Percentiles rank a stretch among this genome's conserved stretches.
Evolutionary conservation across 2,329 filamentous ascomycete genomes (phyloP).

Genomic region (Madurella fahalii): DNA sequence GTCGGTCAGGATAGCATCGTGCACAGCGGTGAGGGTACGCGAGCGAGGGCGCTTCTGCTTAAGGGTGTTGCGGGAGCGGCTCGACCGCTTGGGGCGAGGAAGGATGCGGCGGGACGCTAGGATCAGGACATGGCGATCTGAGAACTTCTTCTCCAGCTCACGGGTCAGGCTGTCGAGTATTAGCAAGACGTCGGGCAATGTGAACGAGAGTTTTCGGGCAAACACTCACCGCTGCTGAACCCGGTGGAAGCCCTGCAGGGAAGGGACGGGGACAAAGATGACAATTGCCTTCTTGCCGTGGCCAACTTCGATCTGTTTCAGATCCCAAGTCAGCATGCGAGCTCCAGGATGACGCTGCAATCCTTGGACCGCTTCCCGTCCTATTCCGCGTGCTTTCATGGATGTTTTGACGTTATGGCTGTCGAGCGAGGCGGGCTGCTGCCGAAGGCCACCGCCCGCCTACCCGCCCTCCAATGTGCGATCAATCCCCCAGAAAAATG

Average conservation of each 20-base stretch:
- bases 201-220: neutral
- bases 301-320: constrained; percentile 94
- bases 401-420: constrained; percentile 26
- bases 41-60: constrained; percentile 98
- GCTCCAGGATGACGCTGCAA: constrained; percentile 58
- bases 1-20: constrained; percentile 96
- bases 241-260: constrained; percentile 97
- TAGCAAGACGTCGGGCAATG: neutral
- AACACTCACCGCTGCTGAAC: constrained; percentile 94
- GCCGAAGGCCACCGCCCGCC: constrained; percentile 14
- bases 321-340: constrained; percentile 71
- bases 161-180: constrained; percentile 77
- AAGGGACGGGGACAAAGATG: constrained; percentile 99
- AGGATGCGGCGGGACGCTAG: constrained; percentile 98
- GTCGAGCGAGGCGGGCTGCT: constrained; percentile 19
- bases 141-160: constrained; percentile 99
- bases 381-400: constrained; percentile 51
- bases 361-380: constrained; percentile 71
- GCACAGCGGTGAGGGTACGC: constrained; percentile 95
- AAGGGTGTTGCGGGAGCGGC: constrained; percentile 91
- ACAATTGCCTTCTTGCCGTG: constrained; percentile 99
- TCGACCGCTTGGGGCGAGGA: constrained; percentile 96
- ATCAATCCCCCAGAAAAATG: constrained; percentile 27
- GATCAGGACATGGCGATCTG: constrained; percentile 98
- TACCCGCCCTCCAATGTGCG: constrained; percentile 23